phyloP scores from a whole-genome alignment of 345 rosid genomes.

The Fremontodendron californicum region DNA sequence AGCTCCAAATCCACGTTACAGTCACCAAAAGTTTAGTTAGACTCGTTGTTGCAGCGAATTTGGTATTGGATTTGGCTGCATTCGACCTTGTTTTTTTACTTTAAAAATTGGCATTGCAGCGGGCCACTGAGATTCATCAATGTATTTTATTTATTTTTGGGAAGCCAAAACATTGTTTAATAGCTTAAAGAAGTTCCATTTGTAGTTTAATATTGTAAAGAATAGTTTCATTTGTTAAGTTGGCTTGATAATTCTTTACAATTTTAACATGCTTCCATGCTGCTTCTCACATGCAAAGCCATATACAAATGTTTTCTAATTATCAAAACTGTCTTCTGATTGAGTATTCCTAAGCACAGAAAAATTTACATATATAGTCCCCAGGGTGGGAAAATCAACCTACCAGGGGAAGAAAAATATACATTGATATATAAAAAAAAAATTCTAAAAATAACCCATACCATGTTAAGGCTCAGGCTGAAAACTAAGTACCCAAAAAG shows the following conservation, averaged over 20 bases:
- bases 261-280: neutral
- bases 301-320: neutral
- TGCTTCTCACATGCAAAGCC: constrained; percentile 37
- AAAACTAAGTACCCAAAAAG: neutral
- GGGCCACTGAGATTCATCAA: constrained; percentile 6
- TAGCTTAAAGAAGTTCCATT: neutral
- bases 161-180: neutral
- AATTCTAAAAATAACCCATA: constrained; percentile 20
- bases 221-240: constrained; percentile 21
- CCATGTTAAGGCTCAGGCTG: constrained; percentile 11
- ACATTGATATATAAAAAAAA: neutral
- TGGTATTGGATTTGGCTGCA: constrained; percentile 4
- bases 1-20: neutral
- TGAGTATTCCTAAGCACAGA: neutral
- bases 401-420: constrained; percentile 12
- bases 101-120: neutral
- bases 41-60: neutral
- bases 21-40: neutral
- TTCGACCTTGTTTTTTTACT: neutral
- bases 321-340: neutral
- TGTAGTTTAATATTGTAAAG: too few species aligned
- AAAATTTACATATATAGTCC: constrained; percentile 31
- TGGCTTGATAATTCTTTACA: constrained; percentile 11
- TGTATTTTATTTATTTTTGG: neutral
- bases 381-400: constrained; percentile 13